These are phyloP conservation scores for Vachellia pachyceras DNA, from an alignment of 306 rosid species.

Conservation along the genomic window DNA sequence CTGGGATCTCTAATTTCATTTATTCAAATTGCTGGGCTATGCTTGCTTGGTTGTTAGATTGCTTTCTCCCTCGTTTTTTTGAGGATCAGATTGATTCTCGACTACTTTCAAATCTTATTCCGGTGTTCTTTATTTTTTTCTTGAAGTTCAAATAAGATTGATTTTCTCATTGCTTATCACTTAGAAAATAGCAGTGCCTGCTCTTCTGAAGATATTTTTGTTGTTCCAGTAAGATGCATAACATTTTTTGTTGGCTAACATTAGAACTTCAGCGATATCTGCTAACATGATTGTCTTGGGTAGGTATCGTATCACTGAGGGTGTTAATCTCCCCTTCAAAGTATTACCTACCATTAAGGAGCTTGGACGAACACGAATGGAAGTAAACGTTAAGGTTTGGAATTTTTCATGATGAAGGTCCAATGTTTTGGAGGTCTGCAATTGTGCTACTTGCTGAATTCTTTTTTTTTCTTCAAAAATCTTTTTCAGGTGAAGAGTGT, in stretches of 20 bases:
- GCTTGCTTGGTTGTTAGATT: slow-evolving; percentile 28
- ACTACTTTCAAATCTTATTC: slow-evolving; percentile 8
- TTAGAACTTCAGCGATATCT: slow-evolving; percentile 8
- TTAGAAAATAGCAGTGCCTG: slow-evolving; percentile 5
- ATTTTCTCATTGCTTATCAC: not conserved
- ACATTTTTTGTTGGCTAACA: not conserved
- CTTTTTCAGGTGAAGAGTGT: slow-evolving; percentile 85
- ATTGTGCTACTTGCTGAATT: slow-evolving; percentile 7
- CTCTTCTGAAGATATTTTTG: not conserved
- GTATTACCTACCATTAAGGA: slow-evolving; percentile 91
- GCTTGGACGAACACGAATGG: slow-evolving; percentile 87
- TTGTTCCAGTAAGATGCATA: not conserved
- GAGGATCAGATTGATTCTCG: not conserved
- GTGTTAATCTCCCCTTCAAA: slow-evolving; percentile 91
- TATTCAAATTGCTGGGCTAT: slow-evolving; percentile 13
- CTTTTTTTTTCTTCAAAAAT: not conserved
- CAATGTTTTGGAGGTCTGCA: not conserved
- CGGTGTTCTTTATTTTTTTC: not conserved
- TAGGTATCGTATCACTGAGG: slow-evolving; percentile 94
- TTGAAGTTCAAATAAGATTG: not conserved
- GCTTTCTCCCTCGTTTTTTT: not conserved
- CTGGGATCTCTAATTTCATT: slow-evolving; percentile 10
- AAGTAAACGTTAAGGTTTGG: slow-evolving; percentile 91
- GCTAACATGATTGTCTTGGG: slow-evolving; percentile 13
- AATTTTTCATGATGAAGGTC: slow-evolving; percentile 18